Evolutionary conservation across 129 eudicot species (phyloP), one percentile per base, ranked within the genome.

Genomic region (Dittrichia graveolens): DNA sequence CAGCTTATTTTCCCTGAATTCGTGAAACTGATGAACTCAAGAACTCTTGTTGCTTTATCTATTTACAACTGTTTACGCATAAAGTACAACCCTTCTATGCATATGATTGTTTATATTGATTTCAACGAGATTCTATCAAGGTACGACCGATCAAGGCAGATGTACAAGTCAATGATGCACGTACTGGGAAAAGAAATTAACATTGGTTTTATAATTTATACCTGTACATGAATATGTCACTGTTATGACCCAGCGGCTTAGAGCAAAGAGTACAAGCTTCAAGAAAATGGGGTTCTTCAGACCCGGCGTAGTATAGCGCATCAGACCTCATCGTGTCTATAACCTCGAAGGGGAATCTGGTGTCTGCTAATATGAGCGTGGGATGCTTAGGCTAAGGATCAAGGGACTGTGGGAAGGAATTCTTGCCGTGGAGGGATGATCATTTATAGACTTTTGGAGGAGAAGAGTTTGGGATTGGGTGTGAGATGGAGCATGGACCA

Each of bases 201-300:
- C 5, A 44, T 61, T 58, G 41, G 35, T 18, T 19, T n/a, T n/a
- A n/a, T n/a, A n/a, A n/a, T 10, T 49, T 58, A 63, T 81, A 89
- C 96, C 91, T 89, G 86, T 89, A 89, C 98, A 92, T 92, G 77
- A 74, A 92, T 86, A 92, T 92, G 77, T 92, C 98, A 68, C 77
- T 85, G 83, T 87, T 85, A 42, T 73, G 79, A 61, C 85, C 83
- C 12, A 92, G 60, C 8, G 85, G 79, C 69, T 82, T 92, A 41
- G 77, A 84, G 83, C 98, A 92, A 68, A 89, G 95, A 54, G 69
- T 77, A 77, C 98, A 92, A 66, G 91, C 78, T 61, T 89, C 94
- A 74, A 92, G 96, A 74, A 89, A 92, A 80, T 92, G 80, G 67
- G 96, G 93, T 37, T 84, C 86, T 56, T 82, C 84, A 77, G 63